Evolutionary conservation across 1,139 yeast genomes (phyloP).

Genomic region (Williopsis jadinii): DNA sequence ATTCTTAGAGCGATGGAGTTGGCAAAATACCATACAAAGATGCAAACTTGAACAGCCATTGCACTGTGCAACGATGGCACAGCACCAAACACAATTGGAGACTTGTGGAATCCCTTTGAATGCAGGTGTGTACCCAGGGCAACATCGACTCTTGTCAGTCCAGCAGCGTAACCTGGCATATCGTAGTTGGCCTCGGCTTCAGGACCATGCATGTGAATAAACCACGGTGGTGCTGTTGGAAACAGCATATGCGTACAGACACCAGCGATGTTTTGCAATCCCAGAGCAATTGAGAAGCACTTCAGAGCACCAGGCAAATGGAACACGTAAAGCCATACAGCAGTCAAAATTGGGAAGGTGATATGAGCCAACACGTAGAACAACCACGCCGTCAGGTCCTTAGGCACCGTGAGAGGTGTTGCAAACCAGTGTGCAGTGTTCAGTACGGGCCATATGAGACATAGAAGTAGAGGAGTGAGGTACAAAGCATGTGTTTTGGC

Average conservation of each 20-base stretch:
- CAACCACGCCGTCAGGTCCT: constrained; percentile 52
- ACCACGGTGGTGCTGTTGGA: constrained; percentile 74
- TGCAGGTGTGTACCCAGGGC: constrained; percentile 57
- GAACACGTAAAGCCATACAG: constrained; percentile 59
- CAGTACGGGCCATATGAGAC: constrained; percentile 21
- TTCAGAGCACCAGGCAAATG: constrained; percentile 55
- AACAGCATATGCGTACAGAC: constrained; percentile 51
- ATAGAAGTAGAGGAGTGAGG: constrained; percentile 17
- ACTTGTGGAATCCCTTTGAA: constrained; percentile 55
- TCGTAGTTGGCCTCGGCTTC: constrained; percentile 47
- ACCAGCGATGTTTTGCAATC: constrained; percentile 53
- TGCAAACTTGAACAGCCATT: constrained; percentile 49
- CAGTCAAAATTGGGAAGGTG: constrained; percentile 53
- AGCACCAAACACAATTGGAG: constrained; percentile 69
- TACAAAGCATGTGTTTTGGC: background rate
- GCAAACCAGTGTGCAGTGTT: constrained; percentile 18
- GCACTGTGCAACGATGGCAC: constrained; percentile 63
- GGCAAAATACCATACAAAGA: constrained; percentile 36
- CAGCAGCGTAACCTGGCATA: constrained; percentile 66
- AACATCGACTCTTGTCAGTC: constrained; percentile 55
- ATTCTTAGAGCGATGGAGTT: constrained; percentile 31
- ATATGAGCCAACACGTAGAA: constrained; percentile 57
- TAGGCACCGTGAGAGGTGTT: constrained; percentile 26
- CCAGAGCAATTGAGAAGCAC: constrained; percentile 45
- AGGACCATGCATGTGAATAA: constrained; percentile 51